phyloP scores from a whole-genome alignment of 306 rosid species.

The Elaeagnus macrophylla region DNA sequence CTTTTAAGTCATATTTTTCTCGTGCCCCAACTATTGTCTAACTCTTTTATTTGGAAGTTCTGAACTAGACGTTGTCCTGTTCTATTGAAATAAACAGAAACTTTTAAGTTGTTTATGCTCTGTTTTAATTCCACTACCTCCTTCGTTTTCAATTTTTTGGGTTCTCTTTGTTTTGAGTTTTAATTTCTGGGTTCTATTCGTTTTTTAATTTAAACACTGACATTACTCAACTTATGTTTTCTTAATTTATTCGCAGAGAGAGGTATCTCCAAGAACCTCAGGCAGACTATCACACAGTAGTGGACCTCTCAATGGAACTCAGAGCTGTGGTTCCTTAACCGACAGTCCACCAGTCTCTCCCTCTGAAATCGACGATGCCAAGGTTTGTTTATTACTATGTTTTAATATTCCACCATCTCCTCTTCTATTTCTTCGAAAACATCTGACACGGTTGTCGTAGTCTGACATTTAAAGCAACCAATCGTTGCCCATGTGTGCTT shows the following conservation, averaged over 20 bases:
- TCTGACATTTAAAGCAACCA: neutral
- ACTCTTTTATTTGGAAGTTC: neutral
- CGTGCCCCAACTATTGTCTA: neutral
- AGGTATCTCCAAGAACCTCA: slow-evolving; percentile 84
- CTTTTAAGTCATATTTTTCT: neutral
- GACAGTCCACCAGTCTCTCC: slow-evolving; percentile 94
- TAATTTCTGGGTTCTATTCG: too few relatives aligned
- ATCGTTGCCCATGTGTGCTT: too few relatives aligned
- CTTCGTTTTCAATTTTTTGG: too few relatives aligned
- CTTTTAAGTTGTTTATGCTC: neutral
- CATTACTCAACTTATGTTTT: too few relatives aligned
- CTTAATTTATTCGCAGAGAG: slow-evolving; percentile 34
- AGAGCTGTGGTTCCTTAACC: slow-evolving; percentile 66
- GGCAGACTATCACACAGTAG: slow-evolving; percentile 92
- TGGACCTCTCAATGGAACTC: slow-evolving; percentile 80
- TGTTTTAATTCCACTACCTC: too few relatives aligned
- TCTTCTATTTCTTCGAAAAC: neutral
- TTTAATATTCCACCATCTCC: neutral
- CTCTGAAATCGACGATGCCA: slow-evolving; percentile 69
- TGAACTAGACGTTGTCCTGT: neutral
- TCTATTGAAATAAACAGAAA: neutral
- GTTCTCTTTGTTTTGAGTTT: too few relatives aligned
- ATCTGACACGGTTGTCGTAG: slow-evolving; percentile 27
- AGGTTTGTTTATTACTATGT: slow-evolving; percentile 31
- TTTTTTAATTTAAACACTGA: neutral